Evolutionary conservation across 768 basidiomycete species (phyloP).

Genomic region (Coprinopsis strossmayeri): DNA sequence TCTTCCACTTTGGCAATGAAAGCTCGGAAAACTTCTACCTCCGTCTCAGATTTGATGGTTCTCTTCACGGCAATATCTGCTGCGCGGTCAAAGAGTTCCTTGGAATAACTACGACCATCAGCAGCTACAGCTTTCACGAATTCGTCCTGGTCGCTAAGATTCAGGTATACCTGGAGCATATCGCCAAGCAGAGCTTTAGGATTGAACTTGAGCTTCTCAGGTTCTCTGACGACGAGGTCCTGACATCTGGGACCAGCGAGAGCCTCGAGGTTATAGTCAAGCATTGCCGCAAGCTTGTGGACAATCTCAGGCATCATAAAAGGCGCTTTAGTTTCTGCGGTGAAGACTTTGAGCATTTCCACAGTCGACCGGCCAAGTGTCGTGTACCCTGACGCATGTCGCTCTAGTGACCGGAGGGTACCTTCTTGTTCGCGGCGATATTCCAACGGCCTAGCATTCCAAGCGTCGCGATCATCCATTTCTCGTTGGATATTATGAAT

Average conservation of each 20-base stretch:
- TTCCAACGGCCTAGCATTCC: conserved; percentile 58
- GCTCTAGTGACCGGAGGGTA: conserved; percentile 73
- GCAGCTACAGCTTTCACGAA: conserved; percentile 85
- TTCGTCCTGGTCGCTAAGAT: conserved; percentile 70
- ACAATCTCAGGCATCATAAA: conserved; percentile 98
- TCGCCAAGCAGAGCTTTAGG: conserved; percentile 79
- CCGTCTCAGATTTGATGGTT: conserved; percentile 66
- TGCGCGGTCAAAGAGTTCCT: conserved; percentile 77
- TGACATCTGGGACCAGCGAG: conserved; percentile 86
- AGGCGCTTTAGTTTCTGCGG: conserved; percentile 83
- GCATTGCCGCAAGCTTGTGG: conserved; percentile 90
- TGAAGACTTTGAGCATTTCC: conserved; percentile 87
- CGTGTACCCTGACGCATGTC: conserved; percentile 80
- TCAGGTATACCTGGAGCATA: conserved; percentile 85
- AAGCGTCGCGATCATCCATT: conserved; percentile 70
- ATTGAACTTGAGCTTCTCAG: conserved; percentile 85
- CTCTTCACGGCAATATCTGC: conserved; percentile 56
- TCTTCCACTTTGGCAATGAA: conserved; percentile 85
- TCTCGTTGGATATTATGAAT: conserved; percentile 83
- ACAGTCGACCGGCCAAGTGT: conserved; percentile 85
- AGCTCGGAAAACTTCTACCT: conserved; percentile 60
- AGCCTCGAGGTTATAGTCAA: conserved; percentile 88
- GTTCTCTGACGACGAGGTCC: conserved; percentile 78
- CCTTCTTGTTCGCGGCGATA: conserved; percentile 82
- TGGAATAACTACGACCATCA: conserved; percentile 91